Evolutionary conservation across 2,329 filamentous ascomycete species (phyloP).

Genomic region (Gliomastix tumulicola): DNA sequence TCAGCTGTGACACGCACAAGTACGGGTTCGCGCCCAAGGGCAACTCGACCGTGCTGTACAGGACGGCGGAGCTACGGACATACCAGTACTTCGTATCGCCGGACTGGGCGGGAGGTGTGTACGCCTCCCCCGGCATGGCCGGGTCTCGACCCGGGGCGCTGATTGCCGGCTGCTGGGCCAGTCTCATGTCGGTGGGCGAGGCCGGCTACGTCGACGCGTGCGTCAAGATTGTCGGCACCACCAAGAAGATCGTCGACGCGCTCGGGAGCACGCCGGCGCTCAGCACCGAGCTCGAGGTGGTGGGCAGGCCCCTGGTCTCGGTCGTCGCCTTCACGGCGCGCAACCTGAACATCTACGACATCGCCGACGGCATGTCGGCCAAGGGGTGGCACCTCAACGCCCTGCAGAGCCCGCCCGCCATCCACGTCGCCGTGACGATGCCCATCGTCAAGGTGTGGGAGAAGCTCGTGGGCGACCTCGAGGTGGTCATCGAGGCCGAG

Average conservation of each 20-base stretch:
- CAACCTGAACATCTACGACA: constrained; percentile 86
- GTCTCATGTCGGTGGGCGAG: constrained; percentile 82
- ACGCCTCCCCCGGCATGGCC: constrained; percentile 86
- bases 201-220: constrained; percentile 82
- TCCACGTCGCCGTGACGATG: constrained; percentile 89
- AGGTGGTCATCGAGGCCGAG: constrained; percentile 61
- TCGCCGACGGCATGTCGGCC: constrained; percentile 78
- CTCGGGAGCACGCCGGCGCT: constrained; percentile 65
- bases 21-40: constrained; percentile 98
- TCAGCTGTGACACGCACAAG: constrained; percentile 96
- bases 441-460: constrained; percentile 80
- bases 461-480: constrained; percentile 66
- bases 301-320: constrained; percentile 81
- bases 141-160: constrained; percentile 88
- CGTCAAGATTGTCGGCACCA: constrained; percentile 77
- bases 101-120: constrained; percentile 93
- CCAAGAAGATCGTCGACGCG: constrained; percentile 73
- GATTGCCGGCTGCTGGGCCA: constrained; percentile 94
- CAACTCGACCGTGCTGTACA: constrained; percentile 89
- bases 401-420: constrained; percentile 82
- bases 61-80: constrained; percentile 66
- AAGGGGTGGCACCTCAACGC: constrained; percentile 96
- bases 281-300: constrained; percentile 64
- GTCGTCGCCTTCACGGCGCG: constrained; percentile 84
- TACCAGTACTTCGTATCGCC: constrained; percentile 97